A percentile compares a stretch with the other conserved stretches of the same genome.
phyloP scores from a whole-genome alignment of 768 basidiomycete genomes.

The Pleurotus citrinopileatus region DNA sequence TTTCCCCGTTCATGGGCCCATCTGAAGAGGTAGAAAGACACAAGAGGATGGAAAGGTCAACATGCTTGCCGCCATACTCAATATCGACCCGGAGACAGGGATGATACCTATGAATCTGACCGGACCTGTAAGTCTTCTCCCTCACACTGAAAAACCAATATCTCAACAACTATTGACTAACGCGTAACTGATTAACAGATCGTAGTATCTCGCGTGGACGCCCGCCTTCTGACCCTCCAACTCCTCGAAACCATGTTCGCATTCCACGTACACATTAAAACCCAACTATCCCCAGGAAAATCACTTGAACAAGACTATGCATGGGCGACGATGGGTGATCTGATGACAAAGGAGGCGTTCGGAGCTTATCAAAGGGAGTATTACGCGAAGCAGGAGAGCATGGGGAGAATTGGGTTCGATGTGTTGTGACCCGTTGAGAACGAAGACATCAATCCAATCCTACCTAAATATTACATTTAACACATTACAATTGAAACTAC shows the following conservation, averaged over 20 bases:
- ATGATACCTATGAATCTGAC: neutral
- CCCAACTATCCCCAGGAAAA: neutral
- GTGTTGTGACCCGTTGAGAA: neutral
- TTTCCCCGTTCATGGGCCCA: neutral
- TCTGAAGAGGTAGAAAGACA: neutral
- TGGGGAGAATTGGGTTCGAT: slow-evolving; percentile 6
- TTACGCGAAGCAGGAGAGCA: neutral
- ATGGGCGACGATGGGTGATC: slow-evolving; percentile 6
- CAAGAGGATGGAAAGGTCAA: neutral
- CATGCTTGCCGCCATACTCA: neutral
- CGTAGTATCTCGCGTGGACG: neutral
- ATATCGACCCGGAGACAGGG: slow-evolving; percentile 1
- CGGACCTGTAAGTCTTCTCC: slow-evolving; percentile 1
- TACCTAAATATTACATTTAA: no score
- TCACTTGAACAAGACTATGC: neutral
- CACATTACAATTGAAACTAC: no score
- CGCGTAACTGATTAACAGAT: neutral
- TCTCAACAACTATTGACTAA: neutral
- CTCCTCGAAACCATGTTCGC: slow-evolving; percentile 1
- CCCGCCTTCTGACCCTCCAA: neutral
- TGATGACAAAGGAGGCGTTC: slow-evolving; percentile 7
- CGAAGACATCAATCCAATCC: no score
- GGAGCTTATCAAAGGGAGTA: neutral
- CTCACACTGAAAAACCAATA: neutral
- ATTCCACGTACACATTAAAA: neutral